Conservation (phyloP, 495 filamentous ascomycete genomes). For the Aspergillus asperescens region DNA sequence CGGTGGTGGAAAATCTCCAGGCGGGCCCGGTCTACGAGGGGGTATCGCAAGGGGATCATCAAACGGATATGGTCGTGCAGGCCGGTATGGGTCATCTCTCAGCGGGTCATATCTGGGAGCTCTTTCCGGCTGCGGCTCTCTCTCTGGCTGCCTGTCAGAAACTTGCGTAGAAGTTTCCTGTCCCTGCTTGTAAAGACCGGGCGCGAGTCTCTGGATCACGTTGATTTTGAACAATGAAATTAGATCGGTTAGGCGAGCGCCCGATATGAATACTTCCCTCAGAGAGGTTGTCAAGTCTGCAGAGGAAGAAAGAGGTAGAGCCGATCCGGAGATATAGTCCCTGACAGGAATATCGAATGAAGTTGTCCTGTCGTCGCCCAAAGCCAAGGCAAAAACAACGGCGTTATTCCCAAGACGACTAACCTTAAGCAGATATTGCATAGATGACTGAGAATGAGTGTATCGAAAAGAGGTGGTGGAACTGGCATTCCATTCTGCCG, state of each 20-base stretch:
- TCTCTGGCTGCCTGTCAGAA: constrained; percentile 28
- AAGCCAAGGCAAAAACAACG: constrained; percentile 70
- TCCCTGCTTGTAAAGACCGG: constrained; percentile 66
- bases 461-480: constrained; percentile 77
- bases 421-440: constrained; percentile 76
- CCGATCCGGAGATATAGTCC: constrained; percentile 67
- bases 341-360: constrained; percentile 68
- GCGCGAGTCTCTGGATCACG: constrained; percentile 75
- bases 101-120: constrained; percentile 45
- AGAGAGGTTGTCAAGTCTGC: constrained; percentile 44
- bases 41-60: constrained; percentile 59
- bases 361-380: constrained; percentile 74
- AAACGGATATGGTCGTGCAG: constrained; percentile 61
- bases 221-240: constrained; percentile 63
- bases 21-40: constrained; percentile 61
- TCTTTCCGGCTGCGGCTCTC: constrained; percentile 10
- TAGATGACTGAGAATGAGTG: constrained; percentile 79
- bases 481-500: constrained; percentile 70
- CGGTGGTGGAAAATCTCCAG: constrained; percentile 77
- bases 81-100: constrained; percentile 49
- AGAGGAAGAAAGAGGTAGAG: constrained; percentile 48
- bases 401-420: constrained; percentile 78
- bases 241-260: constrained; percentile 60
- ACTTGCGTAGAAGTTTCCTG: constrained; percentile 54
- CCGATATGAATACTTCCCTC: constrained; percentile 67